Evolutionary conservation across 306 rosid species (phyloP), one percentile per base, ranked within the genome.

Genomic region (Ochetophila trinervis): DNA sequence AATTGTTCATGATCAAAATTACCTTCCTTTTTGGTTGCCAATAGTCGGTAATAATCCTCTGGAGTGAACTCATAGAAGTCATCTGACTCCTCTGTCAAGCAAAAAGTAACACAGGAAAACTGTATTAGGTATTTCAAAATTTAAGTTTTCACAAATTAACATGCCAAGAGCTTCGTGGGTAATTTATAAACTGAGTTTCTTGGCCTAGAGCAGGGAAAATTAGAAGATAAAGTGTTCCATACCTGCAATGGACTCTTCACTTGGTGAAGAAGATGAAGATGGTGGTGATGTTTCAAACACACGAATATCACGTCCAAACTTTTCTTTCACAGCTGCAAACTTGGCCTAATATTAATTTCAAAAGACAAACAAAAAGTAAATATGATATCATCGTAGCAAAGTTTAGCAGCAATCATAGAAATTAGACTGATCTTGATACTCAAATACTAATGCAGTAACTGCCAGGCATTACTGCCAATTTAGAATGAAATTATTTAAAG

Each of bases 21-120:
- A 88, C 97, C 97, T 64, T 86, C 88, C 68, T 86, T 91, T 74
- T 82, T 86, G 27, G 87, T 53, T 22, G 85, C 79, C 70, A 80
- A 69, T n/a, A 86, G 40, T 60, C 83, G 85, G 69, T 68, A 76
- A 74, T 91, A 91, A 74, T 91, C 97, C 71, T 82, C 91, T 0
- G 93, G 72, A 3, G 95, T 84, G 61, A 91, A 91, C 79, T 91
- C 97, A 51, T 80, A 91, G 77, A 86, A 81, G 30, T 81, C 93
- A 27, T 82, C 89, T 5, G 80, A 13, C 81, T 78, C 93, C 65
- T 81, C 97, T 80, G 78, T 85, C 63, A 57, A 68, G 24, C 52
- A 20, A 63, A 65, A 65, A 32, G 51, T 49, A 49, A 79, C 51
- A 27, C 50, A 16, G 27, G 23, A 34, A 53, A 50, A 77, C 20